These are phyloP conservation scores for Volvox africanus DNA, from an alignment of 139 green algal species.

Conservation along the genomic window DNA sequence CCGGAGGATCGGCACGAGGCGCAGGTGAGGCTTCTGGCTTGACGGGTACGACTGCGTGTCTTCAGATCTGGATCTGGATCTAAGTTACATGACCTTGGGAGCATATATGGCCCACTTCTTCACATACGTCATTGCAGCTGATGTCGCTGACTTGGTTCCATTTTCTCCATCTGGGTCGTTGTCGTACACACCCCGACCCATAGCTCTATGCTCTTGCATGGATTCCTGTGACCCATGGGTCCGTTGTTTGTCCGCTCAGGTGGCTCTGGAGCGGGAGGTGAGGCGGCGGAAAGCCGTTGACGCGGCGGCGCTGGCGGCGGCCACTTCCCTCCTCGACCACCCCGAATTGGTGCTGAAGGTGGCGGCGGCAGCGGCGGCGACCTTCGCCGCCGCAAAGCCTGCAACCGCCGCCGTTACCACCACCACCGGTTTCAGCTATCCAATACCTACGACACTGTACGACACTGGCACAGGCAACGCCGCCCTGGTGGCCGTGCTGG, in stretches of 20 bases:
- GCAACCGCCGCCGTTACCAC: neutral
- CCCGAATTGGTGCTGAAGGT: neutral
- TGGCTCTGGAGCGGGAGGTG: conserved; percentile 59
- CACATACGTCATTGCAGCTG: too few relatives aligned
- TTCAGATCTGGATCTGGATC: too few relatives aligned
- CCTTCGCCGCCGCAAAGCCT: neutral
- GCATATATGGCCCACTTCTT: too few relatives aligned
- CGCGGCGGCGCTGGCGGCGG: conserved; percentile 34
- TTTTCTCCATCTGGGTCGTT: too few relatives aligned
- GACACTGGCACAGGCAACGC: neutral
- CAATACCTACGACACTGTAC: too few relatives aligned
- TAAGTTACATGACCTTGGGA: too few relatives aligned
- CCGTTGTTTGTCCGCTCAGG: neutral
- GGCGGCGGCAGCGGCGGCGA: neutral
- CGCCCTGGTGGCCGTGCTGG: neutral
- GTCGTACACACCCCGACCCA: too few relatives aligned
- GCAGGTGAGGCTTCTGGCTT: neutral
- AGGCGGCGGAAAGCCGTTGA: conserved; percentile 64
- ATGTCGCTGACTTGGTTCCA: too few relatives aligned
- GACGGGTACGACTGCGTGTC: too few relatives aligned
- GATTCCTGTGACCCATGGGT: too few relatives aligned
- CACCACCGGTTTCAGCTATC: neutral
- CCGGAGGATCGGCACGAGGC: conserved; percentile 43
- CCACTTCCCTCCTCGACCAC: conserved; percentile 50
- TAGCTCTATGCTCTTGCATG: too few relatives aligned